Evolutionary conservation across 306 rosid genomes (phyloP).

Genomic region (Glycine tomentella): DNA sequence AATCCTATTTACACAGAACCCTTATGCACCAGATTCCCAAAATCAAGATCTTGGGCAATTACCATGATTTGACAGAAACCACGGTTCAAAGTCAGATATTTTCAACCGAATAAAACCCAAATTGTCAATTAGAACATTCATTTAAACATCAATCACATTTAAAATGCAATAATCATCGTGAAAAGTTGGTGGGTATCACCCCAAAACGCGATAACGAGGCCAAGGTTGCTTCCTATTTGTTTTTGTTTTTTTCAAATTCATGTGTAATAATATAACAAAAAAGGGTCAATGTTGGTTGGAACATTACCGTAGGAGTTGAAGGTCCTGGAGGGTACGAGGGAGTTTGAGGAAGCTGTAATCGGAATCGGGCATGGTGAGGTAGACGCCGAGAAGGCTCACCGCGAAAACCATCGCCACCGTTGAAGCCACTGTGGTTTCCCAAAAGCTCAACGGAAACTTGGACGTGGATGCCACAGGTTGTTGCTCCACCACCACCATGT

Average conservation of each 20-base stretch:
- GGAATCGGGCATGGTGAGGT: constrained; percentile 88
- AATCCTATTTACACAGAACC: not conserved
- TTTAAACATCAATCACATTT: not conserved
- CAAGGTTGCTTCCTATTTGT: too few species aligned
- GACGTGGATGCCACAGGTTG: constrained; percentile 26
- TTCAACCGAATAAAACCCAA: constrained; percentile 21
- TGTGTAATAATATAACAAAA: not conserved
- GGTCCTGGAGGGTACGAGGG: constrained; percentile 86
- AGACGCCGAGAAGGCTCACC: constrained; percentile 68
- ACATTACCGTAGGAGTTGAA: constrained; percentile 73
- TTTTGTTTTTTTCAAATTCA: not conserved
- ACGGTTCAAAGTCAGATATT: constrained; percentile 11
- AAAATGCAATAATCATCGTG: not conserved
- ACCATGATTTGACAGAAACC: constrained; percentile 27
- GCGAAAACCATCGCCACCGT: constrained; percentile 66
- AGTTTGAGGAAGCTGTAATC: constrained; percentile 98
- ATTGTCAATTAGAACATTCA: not conserved
- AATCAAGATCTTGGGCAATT: not conserved
- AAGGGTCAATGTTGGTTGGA: not conserved
- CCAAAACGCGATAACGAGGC: too few species aligned
- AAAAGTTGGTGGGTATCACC: too few species aligned
- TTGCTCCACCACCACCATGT: constrained; percentile 34
- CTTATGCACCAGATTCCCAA: not conserved
- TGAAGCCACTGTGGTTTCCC: constrained; percentile 77
- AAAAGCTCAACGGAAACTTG: constrained; percentile 64